Evolutionary conservation across 345 rosid genomes (phyloP).

Genomic region (Gynandropsis gynandra): DNA sequence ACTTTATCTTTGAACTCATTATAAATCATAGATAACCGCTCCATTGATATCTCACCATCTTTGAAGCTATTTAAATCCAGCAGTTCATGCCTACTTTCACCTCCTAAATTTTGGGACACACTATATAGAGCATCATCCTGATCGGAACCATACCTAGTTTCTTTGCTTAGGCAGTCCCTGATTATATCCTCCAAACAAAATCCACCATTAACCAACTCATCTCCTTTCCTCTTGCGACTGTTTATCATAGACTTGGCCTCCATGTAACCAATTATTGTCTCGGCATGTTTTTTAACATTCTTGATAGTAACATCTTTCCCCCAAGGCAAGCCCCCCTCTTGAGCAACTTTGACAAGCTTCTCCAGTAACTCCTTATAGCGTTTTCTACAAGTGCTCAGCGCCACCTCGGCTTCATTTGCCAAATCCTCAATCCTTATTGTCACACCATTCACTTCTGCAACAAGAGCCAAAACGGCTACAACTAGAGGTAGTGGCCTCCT

Average conservation of each 20-base stretch:
- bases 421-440: slow-evolving; percentile 45
- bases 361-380: slow-evolving; percentile 58
- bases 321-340: slow-evolving; percentile 71
- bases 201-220: slow-evolving; percentile 6
- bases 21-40: slow-evolving; percentile 41
- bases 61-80: slow-evolving; percentile 7
- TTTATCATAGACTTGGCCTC: too few relatives aligned
- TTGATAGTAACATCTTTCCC: slow-evolving; percentile 62
- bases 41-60: slow-evolving; percentile 40
- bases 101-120: slow-evolving; percentile 27
- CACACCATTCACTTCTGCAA: slow-evolving; percentile 50
- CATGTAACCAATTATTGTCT: slow-evolving; percentile 51
- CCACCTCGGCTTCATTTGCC: slow-evolving; percentile 35
- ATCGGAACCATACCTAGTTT: slow-evolving; percentile 23
- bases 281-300: slow-evolving; percentile 58
- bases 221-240: slow-evolving; percentile 6
- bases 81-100: slow-evolving; percentile 13
- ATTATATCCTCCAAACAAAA: slow-evolving; percentile 29
- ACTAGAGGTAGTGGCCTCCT: slow-evolving; percentile 73
- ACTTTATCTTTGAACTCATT: slow-evolving; percentile 30
- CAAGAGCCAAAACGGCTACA: slow-evolving; percentile 61
- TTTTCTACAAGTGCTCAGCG: slow-evolving; percentile 35
- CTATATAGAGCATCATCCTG: slow-evolving; percentile 10
- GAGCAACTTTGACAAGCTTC: slow-evolving; percentile 57
- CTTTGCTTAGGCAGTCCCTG: slow-evolving; percentile 45